A percentile compares a stretch with the other conserved stretches of the same genome.
Conservation (phyloP, 768 basidiomycete species). For the Rickenella mellea region DNA sequence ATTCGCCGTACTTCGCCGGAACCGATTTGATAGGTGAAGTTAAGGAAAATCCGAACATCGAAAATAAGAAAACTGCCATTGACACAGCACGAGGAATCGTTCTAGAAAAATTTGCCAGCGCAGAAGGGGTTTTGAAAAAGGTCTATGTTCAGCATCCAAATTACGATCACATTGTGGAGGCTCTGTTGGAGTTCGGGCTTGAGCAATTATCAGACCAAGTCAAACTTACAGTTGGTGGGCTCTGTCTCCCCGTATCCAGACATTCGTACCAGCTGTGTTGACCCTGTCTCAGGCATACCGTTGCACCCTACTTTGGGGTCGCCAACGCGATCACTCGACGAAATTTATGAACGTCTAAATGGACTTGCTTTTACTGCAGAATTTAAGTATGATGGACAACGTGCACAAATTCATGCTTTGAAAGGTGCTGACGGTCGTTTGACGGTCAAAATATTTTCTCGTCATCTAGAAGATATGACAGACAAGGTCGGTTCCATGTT, state of each 20-base stretch:
- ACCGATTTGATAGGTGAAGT: conserved; percentile 25
- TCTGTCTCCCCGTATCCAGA: conserved; percentile 1
- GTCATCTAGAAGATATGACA: conserved; percentile 90
- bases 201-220: conserved; percentile 50
- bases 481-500: conserved; percentile 45
- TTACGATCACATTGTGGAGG: conserved; percentile 59
- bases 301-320: conserved; percentile 82
- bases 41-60: background rate
- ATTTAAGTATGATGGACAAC: conserved; percentile 87
- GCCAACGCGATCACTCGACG: conserved; percentile 73
- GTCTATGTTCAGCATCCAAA: conserved; percentile 76
- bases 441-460: conserved; percentile 66
- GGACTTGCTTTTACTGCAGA: conserved; percentile 71
- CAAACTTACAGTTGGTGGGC: conserved; percentile 60
- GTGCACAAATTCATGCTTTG: conserved; percentile 68
- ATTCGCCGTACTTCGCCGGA: conserved; percentile 22
- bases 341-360: conserved; percentile 68
- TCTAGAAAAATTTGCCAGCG: conserved; percentile 34
- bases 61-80: background rate
- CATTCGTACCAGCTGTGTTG: conserved; percentile 6
- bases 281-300: conserved; percentile 52
- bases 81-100: conserved; percentile 14
- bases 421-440: conserved; percentile 19
- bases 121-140: conserved; percentile 57
- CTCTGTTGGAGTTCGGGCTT: conserved; percentile 51